phyloP scores from a whole-genome alignment of 441 rosid genomes.

The Pelargonium australe region DNA sequence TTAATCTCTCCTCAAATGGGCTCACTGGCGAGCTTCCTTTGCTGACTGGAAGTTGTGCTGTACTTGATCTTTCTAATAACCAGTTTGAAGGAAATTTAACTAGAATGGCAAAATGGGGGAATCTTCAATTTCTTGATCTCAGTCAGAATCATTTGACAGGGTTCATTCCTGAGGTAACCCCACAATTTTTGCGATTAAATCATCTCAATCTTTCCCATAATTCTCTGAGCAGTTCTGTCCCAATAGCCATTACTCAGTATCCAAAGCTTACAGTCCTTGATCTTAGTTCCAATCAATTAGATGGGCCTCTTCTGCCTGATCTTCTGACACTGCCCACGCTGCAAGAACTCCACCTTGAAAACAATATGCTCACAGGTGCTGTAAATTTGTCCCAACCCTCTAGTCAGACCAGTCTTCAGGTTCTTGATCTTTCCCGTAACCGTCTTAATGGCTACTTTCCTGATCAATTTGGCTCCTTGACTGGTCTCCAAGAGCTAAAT shows the following conservation, averaged over 20 bases:
- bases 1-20: slow-evolving; percentile 75
- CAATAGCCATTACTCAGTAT: slow-evolving; percentile 52
- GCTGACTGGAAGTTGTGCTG: slow-evolving; percentile 66
- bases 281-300: slow-evolving; percentile 68
- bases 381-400: slow-evolving; percentile 44
- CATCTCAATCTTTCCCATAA: slow-evolving; percentile 80
- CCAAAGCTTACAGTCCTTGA: slow-evolving; percentile 83
- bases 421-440: slow-evolving; percentile 81
- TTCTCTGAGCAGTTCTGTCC: slow-evolving; percentile 59
- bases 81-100: slow-evolving; percentile 74
- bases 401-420: slow-evolving; percentile 42
- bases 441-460: slow-evolving; percentile 65
- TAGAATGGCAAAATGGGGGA: slow-evolving; percentile 69
- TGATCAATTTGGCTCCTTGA: slow-evolving; percentile 50
- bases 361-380: slow-evolving; percentile 59
- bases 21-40: slow-evolving; percentile 81
- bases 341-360: slow-evolving; percentile 65
- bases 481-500: slow-evolving; percentile 62
- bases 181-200: slow-evolving; percentile 79
- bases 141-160: slow-evolving; percentile 74
- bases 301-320: slow-evolving; percentile 56
- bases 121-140: slow-evolving; percentile 79
- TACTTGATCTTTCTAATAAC: slow-evolving; percentile 89
- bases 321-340: slow-evolving; percentile 58
- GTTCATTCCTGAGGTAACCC: slow-evolving; percentile 59